A percentile compares a stretch with the other conserved stretches of the same genome.
Conservation (phyloP, 371 early-diverging fungal species). For the Coemansia sp. region DNA sequence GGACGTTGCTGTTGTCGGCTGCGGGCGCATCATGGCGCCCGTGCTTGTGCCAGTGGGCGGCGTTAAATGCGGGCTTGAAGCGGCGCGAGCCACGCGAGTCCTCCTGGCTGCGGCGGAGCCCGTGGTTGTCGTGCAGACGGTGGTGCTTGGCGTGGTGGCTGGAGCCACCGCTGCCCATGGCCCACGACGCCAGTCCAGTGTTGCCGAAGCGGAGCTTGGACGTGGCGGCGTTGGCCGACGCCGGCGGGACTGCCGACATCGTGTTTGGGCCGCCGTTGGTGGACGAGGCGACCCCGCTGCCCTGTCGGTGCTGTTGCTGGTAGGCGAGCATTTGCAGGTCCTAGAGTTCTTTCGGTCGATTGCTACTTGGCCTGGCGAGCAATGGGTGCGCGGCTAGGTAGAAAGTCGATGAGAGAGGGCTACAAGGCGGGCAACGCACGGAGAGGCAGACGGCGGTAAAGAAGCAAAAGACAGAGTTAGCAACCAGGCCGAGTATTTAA, state of each 20-base stretch:
- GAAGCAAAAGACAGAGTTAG: neutral
- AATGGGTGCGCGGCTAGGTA: neutral
- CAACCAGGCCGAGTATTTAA: neutral
- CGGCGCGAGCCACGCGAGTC: conserved; percentile 33
- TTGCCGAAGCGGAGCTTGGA: conserved; percentile 45
- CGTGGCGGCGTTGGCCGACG: conserved; percentile 29
- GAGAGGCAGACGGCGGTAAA: neutral
- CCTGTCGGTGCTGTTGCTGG: conserved; percentile 43
- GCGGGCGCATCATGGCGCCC: conserved; percentile 14
- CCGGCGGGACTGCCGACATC: conserved; percentile 34
- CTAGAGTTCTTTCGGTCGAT: neutral
- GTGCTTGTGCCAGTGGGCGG: conserved; percentile 44
- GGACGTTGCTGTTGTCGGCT: neutral
- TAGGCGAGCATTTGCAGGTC: conserved; percentile 37
- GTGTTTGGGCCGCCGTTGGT: conserved; percentile 6
- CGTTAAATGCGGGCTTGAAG: conserved; percentile 33
- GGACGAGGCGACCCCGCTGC: conserved; percentile 17
- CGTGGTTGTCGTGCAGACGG: conserved; percentile 27
- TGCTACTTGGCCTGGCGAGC: conserved; percentile 6
- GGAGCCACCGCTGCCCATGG: conserved; percentile 5
- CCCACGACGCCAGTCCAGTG: conserved; percentile 39
- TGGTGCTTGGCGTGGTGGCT: conserved; percentile 6
- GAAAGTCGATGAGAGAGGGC: neutral
- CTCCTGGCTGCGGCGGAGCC: conserved; percentile 35
- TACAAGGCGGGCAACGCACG: neutral